Evolutionary conservation across 805 yeast species (phyloP).

Genomic region (Starmerella sp.): DNA sequence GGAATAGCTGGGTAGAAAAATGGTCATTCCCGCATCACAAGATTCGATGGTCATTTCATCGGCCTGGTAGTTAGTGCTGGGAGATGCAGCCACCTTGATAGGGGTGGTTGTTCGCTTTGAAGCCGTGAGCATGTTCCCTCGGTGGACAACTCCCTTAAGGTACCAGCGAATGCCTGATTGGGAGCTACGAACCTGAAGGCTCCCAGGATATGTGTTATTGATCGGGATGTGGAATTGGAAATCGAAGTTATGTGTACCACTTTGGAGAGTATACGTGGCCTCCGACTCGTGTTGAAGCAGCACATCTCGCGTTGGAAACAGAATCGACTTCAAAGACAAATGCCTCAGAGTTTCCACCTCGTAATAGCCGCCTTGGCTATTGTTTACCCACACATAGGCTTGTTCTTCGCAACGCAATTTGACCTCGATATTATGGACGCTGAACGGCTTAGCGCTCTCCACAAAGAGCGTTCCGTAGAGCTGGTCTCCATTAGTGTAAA

Average conservation of each 20-base stretch:
- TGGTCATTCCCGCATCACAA: neutral
- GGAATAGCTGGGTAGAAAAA: constrained; percentile 15
- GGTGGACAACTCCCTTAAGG: constrained; percentile 16
- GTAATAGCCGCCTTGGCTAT: constrained; percentile 19
- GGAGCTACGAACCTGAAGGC: constrained; percentile 7
- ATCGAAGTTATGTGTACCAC: constrained; percentile 14
- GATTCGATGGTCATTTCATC: neutral
- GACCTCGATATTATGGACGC: constrained; percentile 13
- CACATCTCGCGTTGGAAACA: constrained; percentile 13
- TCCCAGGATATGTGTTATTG: constrained; percentile 13
- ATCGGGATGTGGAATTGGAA: constrained; percentile 18
- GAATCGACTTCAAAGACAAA: constrained; percentile 1
- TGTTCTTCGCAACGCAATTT: constrained; percentile 20
- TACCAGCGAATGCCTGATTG: constrained; percentile 19
- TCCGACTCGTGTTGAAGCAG: neutral
- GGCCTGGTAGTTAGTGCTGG: neutral
- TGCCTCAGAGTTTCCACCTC: constrained; percentile 15
- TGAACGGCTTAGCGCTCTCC: constrained; percentile 8
- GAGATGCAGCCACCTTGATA: constrained; percentile 13
- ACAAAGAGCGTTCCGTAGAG: constrained; percentile 12
- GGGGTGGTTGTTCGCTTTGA: constrained; percentile 3
- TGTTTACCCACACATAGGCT: constrained; percentile 20
- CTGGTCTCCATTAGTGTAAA: constrained; percentile 19
- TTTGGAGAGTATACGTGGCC: constrained; percentile 14
- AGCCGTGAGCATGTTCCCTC: constrained; percentile 11